Base-by-base conservation (phyloP, 768 basidiomycete species). In the Leccinum pellstonianum region DNA sequence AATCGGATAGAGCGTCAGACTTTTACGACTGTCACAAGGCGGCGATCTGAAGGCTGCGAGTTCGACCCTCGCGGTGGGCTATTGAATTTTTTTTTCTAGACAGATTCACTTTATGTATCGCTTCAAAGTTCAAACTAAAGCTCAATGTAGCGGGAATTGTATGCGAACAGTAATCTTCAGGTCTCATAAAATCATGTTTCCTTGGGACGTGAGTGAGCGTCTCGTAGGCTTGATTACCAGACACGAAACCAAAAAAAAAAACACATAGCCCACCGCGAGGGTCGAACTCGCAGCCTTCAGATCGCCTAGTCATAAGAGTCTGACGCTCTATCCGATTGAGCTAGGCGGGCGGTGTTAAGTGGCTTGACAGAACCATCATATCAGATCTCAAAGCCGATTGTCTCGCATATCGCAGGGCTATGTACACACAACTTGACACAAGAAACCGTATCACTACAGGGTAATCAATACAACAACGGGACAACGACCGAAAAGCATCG, bases 51-150 rank as follows among this genome's bases (percentile, higher is more conserved):
- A 87, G 86, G 86, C 83, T 87, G 86, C 86, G 86, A 85, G 86
- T 87, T 87, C 86, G 86, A 87, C 80, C 86, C 86, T 85, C 86
- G 86, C 86, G 86, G 84, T 86, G 86, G 86, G 85, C 86, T 86
- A 84, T 29, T 3, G 11, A 11, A 1, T 23, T 49, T 7, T 12
- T 10, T 12, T 21, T 23, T 19, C 41, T n/a, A 9, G n/a, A 43
- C n/a, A 43, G 3, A 7, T 43, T 43, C 14, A 19, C 4, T 47
- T 47, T 17, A 38, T 37, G 14, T 15, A 38, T 8, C 8, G 31
- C 31, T 31, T 31, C 31, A 33, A 33, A 31, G 31, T 31, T 31
- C 33, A 35, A 35, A 12, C 12, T 35, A 12, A 35, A 12, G 12
- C 12, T 35, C 33, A 35, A 31, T 31, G 17, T n/a, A n/a, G 38